phyloP scores from a whole-genome alignment of 768 basidiomycete genomes.

The Cyathus striatus region DNA sequence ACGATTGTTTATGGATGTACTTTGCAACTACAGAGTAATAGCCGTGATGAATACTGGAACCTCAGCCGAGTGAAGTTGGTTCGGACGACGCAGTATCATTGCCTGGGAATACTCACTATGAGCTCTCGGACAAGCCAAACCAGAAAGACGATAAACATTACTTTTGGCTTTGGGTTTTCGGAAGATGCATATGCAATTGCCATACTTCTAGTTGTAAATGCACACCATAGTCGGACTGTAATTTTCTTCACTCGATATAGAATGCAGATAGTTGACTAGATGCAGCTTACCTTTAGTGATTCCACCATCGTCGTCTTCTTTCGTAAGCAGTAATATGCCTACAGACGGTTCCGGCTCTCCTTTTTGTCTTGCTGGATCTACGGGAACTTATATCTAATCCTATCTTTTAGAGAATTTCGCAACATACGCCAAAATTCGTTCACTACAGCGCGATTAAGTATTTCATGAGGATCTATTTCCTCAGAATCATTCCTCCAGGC shows the following conservation, averaged over 20 bases:
- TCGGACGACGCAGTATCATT: constrained; percentile 38
- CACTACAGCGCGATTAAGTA: constrained; percentile 39
- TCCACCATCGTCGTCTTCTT: constrained; percentile 24
- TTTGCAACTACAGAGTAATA: constrained; percentile 40
- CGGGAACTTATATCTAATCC: constrained; percentile 2
- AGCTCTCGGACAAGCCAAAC: too few species aligned
- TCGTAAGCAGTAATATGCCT: constrained; percentile 56
- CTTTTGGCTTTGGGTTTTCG: constrained; percentile 51
- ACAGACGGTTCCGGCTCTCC: constrained; percentile 46
- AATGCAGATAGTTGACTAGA: constrained; percentile 1
- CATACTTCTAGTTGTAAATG: constrained; percentile 81
- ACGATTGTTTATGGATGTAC: too few species aligned
- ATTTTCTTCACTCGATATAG: constrained; percentile 1
- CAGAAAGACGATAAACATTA: too few species aligned
- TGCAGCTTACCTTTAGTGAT: constrained; percentile 8
- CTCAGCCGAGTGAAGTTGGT: too few species aligned
- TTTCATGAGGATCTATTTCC: constrained; percentile 51
- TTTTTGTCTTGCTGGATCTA: constrained; percentile 30
- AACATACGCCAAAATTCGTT: constrained; percentile 50
- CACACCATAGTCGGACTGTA: constrained; percentile 73
- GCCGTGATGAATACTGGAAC: constrained; percentile 56
- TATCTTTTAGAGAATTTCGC: too few species aligned
- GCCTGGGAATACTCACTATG: constrained; percentile 26
- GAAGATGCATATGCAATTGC: constrained; percentile 68
- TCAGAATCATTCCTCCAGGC: constrained; percentile 7